These are phyloP conservation scores for Sarocladiaceae sp. DNA, from an alignment of 2,329 filamentous ascomycete genomes.

Conservation along the genomic window DNA sequence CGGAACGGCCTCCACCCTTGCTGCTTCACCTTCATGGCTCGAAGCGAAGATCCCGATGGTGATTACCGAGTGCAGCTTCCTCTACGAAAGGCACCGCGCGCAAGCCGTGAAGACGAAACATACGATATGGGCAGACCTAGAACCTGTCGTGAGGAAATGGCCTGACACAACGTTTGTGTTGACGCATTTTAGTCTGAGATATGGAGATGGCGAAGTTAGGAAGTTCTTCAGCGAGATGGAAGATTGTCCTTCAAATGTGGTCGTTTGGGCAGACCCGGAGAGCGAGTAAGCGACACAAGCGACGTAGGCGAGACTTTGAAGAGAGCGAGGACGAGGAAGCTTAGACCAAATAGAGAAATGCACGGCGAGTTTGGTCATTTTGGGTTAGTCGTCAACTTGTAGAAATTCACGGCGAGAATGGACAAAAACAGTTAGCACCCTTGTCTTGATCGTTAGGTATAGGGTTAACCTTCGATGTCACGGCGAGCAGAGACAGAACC, in stretches of 20 bases:
- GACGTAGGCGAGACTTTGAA: not conserved
- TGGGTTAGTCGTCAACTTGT: no score
- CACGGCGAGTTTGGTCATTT: no score
- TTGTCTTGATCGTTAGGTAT: no score
- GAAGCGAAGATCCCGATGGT: conserved; percentile 36
- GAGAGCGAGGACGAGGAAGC: not conserved
- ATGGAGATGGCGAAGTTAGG: conserved; percentile 34
- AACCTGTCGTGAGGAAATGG: conserved; percentile 38
- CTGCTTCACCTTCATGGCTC: conserved; percentile 35
- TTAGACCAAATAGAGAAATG: no score
- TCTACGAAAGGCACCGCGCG: conserved; percentile 35
- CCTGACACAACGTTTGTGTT: conserved; percentile 39
- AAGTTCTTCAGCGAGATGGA: conserved; percentile 36
- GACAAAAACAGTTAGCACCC: no score
- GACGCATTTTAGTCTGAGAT: conserved; percentile 44
- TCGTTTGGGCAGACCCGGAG: conserved; percentile 42
- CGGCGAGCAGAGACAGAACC: no score
- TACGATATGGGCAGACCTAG: conserved; percentile 41
- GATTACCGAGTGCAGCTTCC: conserved; percentile 46
- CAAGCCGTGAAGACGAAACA: conserved; percentile 44
- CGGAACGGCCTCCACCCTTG: conserved; percentile 36
- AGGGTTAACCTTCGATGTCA: no score
- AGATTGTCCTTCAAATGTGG: conserved; percentile 37
- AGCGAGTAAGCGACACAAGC: conserved; percentile 13
- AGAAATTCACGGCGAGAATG: no score